phyloP scores from a whole-genome alignment of 257 asterid species.

The Solanum sitiens region DNA sequence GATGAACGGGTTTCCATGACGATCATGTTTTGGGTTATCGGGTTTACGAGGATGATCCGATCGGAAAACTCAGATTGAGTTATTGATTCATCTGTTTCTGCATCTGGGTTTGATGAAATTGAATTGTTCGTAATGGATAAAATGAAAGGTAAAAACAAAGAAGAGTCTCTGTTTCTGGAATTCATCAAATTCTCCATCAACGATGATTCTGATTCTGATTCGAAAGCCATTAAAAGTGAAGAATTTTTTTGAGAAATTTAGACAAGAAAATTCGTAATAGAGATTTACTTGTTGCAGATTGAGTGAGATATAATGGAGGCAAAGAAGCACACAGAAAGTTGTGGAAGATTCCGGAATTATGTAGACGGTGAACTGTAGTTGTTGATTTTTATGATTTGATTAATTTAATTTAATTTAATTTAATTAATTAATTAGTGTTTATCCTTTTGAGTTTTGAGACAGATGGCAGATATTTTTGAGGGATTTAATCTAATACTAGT shows the following conservation, averaged over 20 bases:
- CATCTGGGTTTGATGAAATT: conserved; percentile 7
- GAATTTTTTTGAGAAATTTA: not conserved
- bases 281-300: fast-evolving
- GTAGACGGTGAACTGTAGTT: not conserved
- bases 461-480: not conserved
- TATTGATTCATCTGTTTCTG: conserved; percentile 3
- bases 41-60: conserved; percentile 45
- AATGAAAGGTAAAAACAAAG: conserved; percentile 37
- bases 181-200: conserved; percentile 19
- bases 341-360: not conserved
- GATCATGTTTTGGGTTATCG: conserved; percentile 48
- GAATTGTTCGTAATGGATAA: conserved; percentile 14
- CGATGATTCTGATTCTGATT: conserved; percentile 16
- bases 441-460: not conserved
- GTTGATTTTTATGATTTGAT: not conserved
- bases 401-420: not conserved
- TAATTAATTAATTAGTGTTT: not conserved
- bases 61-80: conserved; percentile 6
- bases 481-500: not conserved
- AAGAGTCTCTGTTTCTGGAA: conserved; percentile 32
- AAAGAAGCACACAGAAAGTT: not conserved
- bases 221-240: conserved; percentile 36
- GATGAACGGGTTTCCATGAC: conserved; percentile 22
- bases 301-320: not conserved
- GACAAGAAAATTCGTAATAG: not conserved